phyloP scores from a whole-genome alignment of 352 stramenopile genomes.

The Globisporangium apiculatum region DNA sequence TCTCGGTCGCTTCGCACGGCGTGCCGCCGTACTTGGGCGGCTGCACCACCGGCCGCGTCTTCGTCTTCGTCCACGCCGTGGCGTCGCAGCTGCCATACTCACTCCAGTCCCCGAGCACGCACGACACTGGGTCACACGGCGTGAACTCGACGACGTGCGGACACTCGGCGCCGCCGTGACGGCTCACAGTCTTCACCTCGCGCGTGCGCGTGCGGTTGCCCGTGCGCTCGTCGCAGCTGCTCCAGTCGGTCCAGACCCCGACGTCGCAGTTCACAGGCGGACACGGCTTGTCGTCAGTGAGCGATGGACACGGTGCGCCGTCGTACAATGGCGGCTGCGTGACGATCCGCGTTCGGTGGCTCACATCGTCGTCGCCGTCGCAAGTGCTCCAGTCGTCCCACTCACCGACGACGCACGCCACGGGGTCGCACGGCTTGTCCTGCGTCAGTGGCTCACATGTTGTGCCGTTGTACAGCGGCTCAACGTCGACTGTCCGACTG shows the following conservation, averaged over 20 bases:
- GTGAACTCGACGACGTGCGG: constrained; percentile 24
- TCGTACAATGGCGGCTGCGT: constrained; percentile 26
- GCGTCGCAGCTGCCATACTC: constrained; percentile 34
- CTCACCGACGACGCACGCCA: constrained; percentile 27
- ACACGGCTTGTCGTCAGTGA: constrained; percentile 30
- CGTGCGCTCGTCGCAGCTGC: constrained; percentile 26
- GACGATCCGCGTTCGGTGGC: constrained; percentile 26
- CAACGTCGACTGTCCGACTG: constrained; percentile 21
- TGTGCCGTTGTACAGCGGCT: constrained; percentile 33
- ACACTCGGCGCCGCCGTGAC: constrained; percentile 29
- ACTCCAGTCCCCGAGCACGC: constrained; percentile 30
- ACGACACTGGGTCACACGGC: constrained; percentile 37
- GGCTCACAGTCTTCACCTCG: constrained; percentile 10
- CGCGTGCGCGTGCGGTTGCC: constrained; percentile 36
- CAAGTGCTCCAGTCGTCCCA: constrained; percentile 49
- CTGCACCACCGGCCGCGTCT: constrained; percentile 25
- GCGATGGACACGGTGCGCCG: constrained; percentile 21
- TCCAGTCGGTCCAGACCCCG: constrained; percentile 34
- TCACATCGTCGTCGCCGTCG: constrained; percentile 37
- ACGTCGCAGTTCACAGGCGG: constrained; percentile 35
- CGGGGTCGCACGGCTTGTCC: constrained; percentile 36
- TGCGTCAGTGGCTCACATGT: constrained; percentile 26
- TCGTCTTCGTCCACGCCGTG: constrained; percentile 39
- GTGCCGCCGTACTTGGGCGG: constrained; percentile 30
- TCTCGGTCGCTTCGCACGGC: constrained; percentile 30